A percentile compares a stretch with the other conserved stretches of the same genome.
Evolutionary conservation across 2,329 filamentous ascomycete species (phyloP).

Genomic region (Whalleya microplaca): DNA sequence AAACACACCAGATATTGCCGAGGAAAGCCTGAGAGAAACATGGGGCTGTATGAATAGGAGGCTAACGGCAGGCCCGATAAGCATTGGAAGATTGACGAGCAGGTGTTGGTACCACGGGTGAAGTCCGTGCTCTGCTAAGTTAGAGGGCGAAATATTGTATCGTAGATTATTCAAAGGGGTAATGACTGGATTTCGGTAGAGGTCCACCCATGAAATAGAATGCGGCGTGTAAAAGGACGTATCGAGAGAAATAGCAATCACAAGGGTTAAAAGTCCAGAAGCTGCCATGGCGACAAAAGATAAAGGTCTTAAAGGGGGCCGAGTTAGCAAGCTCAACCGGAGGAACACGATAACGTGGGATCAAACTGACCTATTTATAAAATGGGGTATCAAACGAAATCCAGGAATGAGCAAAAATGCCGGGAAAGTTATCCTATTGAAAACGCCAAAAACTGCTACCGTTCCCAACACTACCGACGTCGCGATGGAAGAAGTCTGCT

Average conservation of each 20-base stretch:
- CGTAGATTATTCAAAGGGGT: conserved; percentile 78
- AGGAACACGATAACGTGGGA: background rate
- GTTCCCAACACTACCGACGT: conserved; percentile 80
- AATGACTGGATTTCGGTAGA: conserved; percentile 69
- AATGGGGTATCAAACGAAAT: conserved; percentile 82
- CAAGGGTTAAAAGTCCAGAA: conserved; percentile 68
- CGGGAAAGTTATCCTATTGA: conserved; percentile 97
- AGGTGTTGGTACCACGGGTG: conserved; percentile 81
- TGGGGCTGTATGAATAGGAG: conserved; percentile 63
- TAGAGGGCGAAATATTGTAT: conserved; percentile 73
- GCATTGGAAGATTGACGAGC: conserved; percentile 70
- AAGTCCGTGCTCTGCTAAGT: conserved; percentile 75
- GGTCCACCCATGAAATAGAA: conserved; percentile 65
- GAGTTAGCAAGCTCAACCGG: conserved; percentile 14
- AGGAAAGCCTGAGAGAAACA: conserved; percentile 66
- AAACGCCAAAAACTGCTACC: conserved; percentile 82
- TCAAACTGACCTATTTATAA: conserved; percentile 71
- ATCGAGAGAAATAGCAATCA: conserved; percentile 78
- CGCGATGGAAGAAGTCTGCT: conserved; percentile 72
- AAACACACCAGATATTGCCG: conserved; percentile 72
- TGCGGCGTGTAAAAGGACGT: conserved; percentile 78
- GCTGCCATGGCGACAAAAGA: conserved; percentile 66
- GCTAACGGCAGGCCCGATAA: conserved; percentile 71
- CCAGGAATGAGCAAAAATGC: conserved; percentile 88
- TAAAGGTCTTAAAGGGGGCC: conserved; percentile 49